Evolutionary conservation across 345 rosid species (phyloP).

Genomic region (Erysimum cheiranthoides): DNA sequence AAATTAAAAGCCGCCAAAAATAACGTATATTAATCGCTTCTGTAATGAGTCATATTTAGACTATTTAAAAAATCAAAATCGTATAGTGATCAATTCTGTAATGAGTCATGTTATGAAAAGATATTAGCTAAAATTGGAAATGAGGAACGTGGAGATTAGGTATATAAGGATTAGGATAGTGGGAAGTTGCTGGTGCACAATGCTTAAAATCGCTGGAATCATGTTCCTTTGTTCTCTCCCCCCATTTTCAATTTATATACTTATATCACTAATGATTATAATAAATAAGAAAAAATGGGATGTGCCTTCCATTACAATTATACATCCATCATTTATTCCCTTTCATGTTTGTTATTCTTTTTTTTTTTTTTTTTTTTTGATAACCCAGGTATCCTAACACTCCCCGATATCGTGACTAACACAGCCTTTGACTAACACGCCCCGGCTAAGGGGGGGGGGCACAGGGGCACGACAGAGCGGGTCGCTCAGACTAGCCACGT

Average conservation of each 20-base stretch:
- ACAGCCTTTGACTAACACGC: too few species aligned
- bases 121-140: background rate
- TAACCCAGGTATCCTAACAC: too few species aligned
- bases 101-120: background rate
- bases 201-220: constrained; percentile 39
- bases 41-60: background rate
- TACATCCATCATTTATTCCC: constrained; percentile 7
- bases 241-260: background rate
- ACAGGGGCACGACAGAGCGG: too few species aligned
- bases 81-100: background rate
- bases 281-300: background rate
- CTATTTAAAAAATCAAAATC: background rate
- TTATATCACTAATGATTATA: constrained; percentile 7
- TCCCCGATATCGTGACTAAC: too few species aligned
- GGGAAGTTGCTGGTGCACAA: constrained; percentile 39
- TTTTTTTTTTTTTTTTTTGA: too few species aligned
- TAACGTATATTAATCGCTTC: too few species aligned
- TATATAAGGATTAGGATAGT: constrained; percentile 25
- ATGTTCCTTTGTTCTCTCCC: constrained; percentile 38
- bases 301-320: constrained; percentile 43
- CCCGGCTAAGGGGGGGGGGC: too few species aligned
- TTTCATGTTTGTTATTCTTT: constrained; percentile 20
- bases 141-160: constrained; percentile 38
- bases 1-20: too few species aligned
- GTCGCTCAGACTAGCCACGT: too few species aligned